Base-by-base conservation (phyloP, 2,329 filamentous ascomycete genomes). In the Fusarium sp. region DNA sequence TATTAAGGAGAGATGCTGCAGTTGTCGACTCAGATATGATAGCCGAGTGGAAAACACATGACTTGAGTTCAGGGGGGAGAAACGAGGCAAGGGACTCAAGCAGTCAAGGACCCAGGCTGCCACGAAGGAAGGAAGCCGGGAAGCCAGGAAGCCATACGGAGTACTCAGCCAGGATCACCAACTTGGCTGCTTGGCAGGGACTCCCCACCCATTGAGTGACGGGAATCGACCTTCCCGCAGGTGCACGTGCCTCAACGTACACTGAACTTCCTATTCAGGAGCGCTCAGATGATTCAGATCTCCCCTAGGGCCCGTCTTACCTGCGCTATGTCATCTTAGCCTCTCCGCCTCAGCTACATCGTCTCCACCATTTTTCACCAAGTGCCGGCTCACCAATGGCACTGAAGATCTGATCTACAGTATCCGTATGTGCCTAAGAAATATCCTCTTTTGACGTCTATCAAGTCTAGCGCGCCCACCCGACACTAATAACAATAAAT, bases 171-270 rank as follows among this genome's bases (percentile, higher is more conserved):
- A 71, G 52, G 65, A 52, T 57, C 50, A 11, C 27, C 61, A 37
- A 37, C 17, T 68, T 69, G 67, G 61, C 44, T 23, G 23, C 23
- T 23, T 69, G 67, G 61, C 44, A 63, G 69, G 62, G 61, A 49
- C 64, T 49, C 25, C 30, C 46, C 41, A 33, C 32, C 56, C 33
- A 55, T 30, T 54, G 57, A 51, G 35, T 48, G 62, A 60, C 66
- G 71, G 71, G 60, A 71, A 73, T 72, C 71, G 67, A 53, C 37
- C 46, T 39, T 68, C 68, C 60, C 64, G 63, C 54, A 53, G 19
- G 45, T 52, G 71, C 71, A 73, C 68, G 68, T 71, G 59, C 71
- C 71, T 47, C 58, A 43, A 43, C 23, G 50, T 57, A 59, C 48
- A 48, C 71, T 53, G 22, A 67, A 59, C 68, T 62, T 65, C 53